Evolutionary conservation across 352 stramenopile species (phyloP), one percentile per base, ranked within the genome.

Genomic region (Pythium aquatile): DNA sequence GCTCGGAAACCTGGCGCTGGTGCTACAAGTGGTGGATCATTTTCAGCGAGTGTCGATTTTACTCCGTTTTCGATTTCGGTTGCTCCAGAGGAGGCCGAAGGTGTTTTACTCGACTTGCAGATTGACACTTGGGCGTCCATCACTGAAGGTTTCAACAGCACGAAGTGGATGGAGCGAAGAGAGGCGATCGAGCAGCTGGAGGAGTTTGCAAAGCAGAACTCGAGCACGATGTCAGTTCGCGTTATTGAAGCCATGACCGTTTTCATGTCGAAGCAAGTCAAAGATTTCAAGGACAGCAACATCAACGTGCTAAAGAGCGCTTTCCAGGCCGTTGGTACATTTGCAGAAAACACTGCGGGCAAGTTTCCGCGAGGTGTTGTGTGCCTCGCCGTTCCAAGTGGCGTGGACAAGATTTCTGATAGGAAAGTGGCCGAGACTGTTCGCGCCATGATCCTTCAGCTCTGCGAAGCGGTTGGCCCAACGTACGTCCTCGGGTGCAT

Each of bases 201-300:
- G 58, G 74, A 74, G 28, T 89, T 79, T 42, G 78, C 79, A 1
- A 81, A 74, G 47, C 53, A 72, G 13, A 82, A 91, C 16, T 75
- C 77, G 1, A 72, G 57, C 16, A 62, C 61, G 52, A 85, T 94
- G 81, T 87, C 32, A 16, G 76, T 85, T 59, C 69, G 73, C 30
- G 70, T 85, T 14, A 86, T 93, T 44, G 87, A 96, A 57, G 84
- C 85, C 8, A 70, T 96, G 40, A 87, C 82, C 8, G 54, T 94
- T 35, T 91, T 86, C 65, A 39, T 94, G 55, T 66, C 72, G 24
- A 88, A 85, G 37, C 77, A 92, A 70, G 82, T 92, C 10, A 95
- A 95, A 58, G 77, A 90, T 51, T 94, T 96, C 61, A 93, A 91
- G 58, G 87, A 96, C 63, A 94, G 82, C 69, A 96, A 96, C 63